phyloP scores from a whole-genome alignment of 2,329 filamentous ascomycete genomes.

The Aureobasidium sp. region DNA sequence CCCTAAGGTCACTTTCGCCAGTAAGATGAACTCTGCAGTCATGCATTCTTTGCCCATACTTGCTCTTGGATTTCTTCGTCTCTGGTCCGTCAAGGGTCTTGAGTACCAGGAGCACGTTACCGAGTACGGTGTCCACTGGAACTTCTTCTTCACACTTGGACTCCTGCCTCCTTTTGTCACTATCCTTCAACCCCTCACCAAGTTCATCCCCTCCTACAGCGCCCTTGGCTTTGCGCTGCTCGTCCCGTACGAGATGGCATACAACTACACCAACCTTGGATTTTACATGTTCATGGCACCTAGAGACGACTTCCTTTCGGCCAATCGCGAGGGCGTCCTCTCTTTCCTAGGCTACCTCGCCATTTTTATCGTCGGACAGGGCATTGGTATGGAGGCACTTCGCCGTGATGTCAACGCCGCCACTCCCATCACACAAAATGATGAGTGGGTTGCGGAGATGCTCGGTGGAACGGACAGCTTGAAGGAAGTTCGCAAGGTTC shows the following conservation, averaged over 20 bases:
- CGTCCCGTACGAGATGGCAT: constrained; percentile 61
- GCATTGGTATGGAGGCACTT: constrained; percentile 70
- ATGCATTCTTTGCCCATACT: constrained; percentile 79
- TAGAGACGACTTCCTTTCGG: constrained; percentile 68
- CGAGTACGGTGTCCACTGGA: constrained; percentile 98
- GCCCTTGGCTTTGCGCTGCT: constrained; percentile 62
- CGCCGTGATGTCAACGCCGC: constrained; percentile 40
- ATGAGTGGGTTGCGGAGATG: constrained; percentile 30
- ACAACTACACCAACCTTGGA: constrained; percentile 73
- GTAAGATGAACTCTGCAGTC: constrained; percentile 57
- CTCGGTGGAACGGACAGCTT: constrained; percentile 19
- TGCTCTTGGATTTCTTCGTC: constrained; percentile 67
- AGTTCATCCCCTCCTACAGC: constrained; percentile 67
- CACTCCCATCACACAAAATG: constrained; percentile 26
- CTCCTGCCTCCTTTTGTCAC: constrained; percentile 85
- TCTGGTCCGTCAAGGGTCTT: constrained; percentile 84
- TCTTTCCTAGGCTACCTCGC: constrained; percentile 90
- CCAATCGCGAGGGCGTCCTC: constrained; percentile 93
- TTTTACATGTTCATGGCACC: constrained; percentile 75
- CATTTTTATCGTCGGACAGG: constrained; percentile 86
- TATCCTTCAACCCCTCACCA: constrained; percentile 64
- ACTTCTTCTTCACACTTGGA: constrained; percentile 96
- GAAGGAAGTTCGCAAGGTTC: constrained; percentile 11
- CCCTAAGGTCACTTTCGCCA: constrained; percentile 42
- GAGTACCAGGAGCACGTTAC: constrained; percentile 97